These are phyloP conservation scores for Chaetomiaceae sp. DNA, from an alignment of 2,329 filamentous ascomycete genomes.

Conservation along the genomic window DNA sequence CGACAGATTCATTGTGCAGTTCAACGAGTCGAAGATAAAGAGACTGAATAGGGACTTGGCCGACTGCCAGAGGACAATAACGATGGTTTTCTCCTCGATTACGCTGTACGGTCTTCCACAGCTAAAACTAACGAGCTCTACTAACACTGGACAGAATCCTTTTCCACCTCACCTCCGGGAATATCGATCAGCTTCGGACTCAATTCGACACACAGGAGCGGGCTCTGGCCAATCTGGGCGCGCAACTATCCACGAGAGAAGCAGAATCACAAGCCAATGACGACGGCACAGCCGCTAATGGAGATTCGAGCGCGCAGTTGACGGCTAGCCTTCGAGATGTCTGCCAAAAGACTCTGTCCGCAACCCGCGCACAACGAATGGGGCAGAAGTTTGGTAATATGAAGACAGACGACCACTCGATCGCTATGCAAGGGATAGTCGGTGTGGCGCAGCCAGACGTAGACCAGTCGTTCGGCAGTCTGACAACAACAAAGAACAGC, in stretches of 20 bases:
- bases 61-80: slow-evolving; percentile 16
- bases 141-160: slow-evolving; percentile 11
- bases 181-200: slow-evolving; percentile 10
- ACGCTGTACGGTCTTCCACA: slow-evolving; percentile 9
- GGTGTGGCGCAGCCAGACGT: slow-evolving; percentile 14
- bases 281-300: slow-evolving; percentile 1
- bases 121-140: neutral
- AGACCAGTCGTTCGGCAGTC: slow-evolving; percentile 11
- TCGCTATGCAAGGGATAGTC: slow-evolving; percentile 15
- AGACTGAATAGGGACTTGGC: slow-evolving; percentile 13
- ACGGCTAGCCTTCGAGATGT: slow-evolving; percentile 7
- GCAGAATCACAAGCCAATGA: slow-evolving; percentile 5
- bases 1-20: slow-evolving; percentile 11
- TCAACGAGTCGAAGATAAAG: slow-evolving; percentile 12
- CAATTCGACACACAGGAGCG: slow-evolving; percentile 12
- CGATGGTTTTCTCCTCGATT: slow-evolving; percentile 13
- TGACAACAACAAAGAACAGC: slow-evolving; percentile 4
- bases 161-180: slow-evolving; percentile 7
- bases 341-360: slow-evolving; percentile 11
- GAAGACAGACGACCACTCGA: slow-evolving; percentile 11
- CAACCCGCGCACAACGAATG: slow-evolving; percentile 9
- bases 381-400: slow-evolving; percentile 15
- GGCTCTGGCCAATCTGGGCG: slow-evolving; percentile 11
- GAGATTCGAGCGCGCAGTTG: slow-evolving; percentile 9
- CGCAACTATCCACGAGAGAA: slow-evolving; percentile 7